Base-by-base conservation (phyloP, 441 rosid species). In the Syzygium malaccense region DNA sequence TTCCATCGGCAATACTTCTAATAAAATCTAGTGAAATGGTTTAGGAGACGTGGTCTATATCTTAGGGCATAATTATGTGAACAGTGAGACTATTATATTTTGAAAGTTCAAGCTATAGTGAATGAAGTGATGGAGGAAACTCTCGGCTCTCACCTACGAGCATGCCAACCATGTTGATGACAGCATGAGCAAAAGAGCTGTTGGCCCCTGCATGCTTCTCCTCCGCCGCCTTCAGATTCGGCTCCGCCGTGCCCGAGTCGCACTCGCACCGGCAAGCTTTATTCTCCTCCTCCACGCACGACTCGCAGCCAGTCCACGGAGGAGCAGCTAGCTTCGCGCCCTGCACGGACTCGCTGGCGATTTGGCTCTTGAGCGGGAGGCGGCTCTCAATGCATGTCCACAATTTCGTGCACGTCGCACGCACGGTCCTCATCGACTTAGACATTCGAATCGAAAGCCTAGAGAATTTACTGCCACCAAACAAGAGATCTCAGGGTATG, bases 111-210 rank as follows among this genome's bases (percentile, higher is more conserved):
- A 30, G 41, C 75, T 64, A 32, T n/a, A 15, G 41, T 64, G 12
- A 32, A 64, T 30, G 33, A 64, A 17, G 79, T 9, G 79, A 68
- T 23, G 83, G 83, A 75, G 51, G 14, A 71, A 49, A 25, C 83
- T 5, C 49, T 11, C 51, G 49, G 49, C n/a, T 71, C 89, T 30
- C 89, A 96, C 98, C 98, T 80, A 96, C 94, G 87, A 96, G 98
- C 97, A 96, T 96, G 87, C 97, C 97, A 55, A 93, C 92, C 98
- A 96, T 96, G 92, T 96, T 96, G 92, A 94, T 86, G 88, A 94
- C 97, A 54, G 97, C 93, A 89, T 95, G 96, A 89, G 93, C 89
- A 88, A 95, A 94, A 11, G 98, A 96, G 86, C 93, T 88, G 86
- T 94, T 88, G 37, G 92, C 89, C 54, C 78, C 75, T 3, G 48